phyloP scores from a whole-genome alignment of 768 basidiomycete genomes.

The Multifurca ochricompacta region DNA sequence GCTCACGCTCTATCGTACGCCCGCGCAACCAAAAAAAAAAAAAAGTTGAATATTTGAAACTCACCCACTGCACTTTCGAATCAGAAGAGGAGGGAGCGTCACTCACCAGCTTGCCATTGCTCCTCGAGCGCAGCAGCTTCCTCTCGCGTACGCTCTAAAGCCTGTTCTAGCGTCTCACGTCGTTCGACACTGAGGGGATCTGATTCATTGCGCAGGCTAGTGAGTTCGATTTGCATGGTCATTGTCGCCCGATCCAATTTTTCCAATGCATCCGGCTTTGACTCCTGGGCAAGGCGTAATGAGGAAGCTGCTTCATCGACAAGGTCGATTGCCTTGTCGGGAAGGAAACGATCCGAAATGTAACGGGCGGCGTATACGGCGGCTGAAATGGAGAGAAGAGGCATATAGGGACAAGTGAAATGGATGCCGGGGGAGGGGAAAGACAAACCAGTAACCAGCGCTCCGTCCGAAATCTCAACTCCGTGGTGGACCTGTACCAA shows the following conservation, averaged over 20 bases:
- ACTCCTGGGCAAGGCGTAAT: slow-evolving; percentile 80
- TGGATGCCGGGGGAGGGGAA: background rate
- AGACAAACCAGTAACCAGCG: slow-evolving; percentile 69
- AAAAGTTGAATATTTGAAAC: no score
- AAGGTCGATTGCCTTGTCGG: slow-evolving; percentile 88
- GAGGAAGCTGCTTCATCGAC: slow-evolving; percentile 91
- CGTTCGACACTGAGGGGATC: slow-evolving; percentile 81
- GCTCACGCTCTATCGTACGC: slow-evolving; percentile 60
- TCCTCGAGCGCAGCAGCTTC: slow-evolving; percentile 54
- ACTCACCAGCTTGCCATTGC: slow-evolving; percentile 67
- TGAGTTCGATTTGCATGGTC: slow-evolving; percentile 83
- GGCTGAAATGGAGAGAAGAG: slow-evolving; percentile 35
- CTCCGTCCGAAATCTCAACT: slow-evolving; percentile 83
- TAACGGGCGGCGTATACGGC: slow-evolving; percentile 81
- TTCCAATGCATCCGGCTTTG: slow-evolving; percentile 81
- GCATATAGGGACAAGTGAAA: background rate
- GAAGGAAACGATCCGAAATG: slow-evolving; percentile 79
- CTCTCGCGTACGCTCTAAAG: slow-evolving; percentile 51
- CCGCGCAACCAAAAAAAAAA: no score
- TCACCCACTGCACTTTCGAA: no score
- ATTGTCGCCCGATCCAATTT: slow-evolving; percentile 74
- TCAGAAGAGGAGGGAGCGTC: background rate
- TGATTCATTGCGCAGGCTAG: slow-evolving; percentile 80
- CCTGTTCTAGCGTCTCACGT: slow-evolving; percentile 53
- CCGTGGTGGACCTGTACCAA: slow-evolving; percentile 62